Conservation (phyloP, 176 grass and related monocot species). For the Oryza longistaminata region DNA sequence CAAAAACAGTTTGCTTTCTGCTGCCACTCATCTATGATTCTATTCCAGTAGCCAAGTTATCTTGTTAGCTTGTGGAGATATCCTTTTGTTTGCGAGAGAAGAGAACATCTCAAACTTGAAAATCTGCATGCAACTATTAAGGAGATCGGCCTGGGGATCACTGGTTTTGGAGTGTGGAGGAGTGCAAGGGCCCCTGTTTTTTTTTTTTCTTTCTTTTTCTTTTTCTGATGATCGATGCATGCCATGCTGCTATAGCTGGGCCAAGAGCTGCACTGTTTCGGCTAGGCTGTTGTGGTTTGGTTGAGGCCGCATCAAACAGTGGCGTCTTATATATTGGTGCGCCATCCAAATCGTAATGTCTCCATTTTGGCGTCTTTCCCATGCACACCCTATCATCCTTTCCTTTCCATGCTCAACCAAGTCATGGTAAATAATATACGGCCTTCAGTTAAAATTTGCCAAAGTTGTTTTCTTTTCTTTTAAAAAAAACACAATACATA, state of each 20-base stretch:
- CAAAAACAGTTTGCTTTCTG: not conserved
- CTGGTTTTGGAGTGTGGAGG: not conserved
- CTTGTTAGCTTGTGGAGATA: not conserved
- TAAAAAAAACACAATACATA: too few species aligned
- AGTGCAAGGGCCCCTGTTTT: not conserved
- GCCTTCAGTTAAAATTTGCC: too few species aligned
- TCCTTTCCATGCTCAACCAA: not conserved
- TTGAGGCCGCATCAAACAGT: slow-evolving; percentile 17
- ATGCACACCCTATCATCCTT: not conserved
- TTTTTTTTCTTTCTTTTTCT: too few species aligned
- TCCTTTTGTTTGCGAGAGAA: not conserved
- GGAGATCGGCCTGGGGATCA: slow-evolving; percentile 3
- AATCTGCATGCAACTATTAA: not conserved
- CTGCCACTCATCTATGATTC: not conserved
- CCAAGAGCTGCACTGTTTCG: slow-evolving; percentile 15
- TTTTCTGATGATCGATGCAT: not conserved
- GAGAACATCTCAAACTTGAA: not conserved
- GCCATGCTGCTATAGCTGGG: not conserved
- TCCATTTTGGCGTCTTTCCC: not conserved
- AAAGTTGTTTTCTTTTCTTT: too few species aligned
- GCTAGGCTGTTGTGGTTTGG: slow-evolving; percentile 26
- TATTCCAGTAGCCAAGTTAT: not conserved
- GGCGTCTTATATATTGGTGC: not conserved
- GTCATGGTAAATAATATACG: too few species aligned
- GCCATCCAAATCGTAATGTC: slow-evolving; percentile 4